phyloP scores from a whole-genome alignment of 495 filamentous ascomycete species.

The Talaromyces trachyspermus region DNA sequence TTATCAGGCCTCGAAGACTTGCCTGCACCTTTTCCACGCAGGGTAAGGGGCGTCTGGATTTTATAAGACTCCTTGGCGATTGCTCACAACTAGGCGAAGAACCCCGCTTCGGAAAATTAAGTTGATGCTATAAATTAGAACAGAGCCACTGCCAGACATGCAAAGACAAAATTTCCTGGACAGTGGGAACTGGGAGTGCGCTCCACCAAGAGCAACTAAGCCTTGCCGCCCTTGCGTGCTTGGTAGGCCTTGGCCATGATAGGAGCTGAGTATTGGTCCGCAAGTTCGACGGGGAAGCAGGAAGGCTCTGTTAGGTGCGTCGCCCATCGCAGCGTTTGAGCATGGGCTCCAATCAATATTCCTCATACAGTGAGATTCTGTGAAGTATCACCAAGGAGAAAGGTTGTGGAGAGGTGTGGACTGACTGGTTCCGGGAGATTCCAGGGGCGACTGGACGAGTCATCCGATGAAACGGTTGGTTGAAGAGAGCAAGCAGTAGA shows the following conservation, averaged over 20 bases:
- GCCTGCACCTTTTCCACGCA: background rate
- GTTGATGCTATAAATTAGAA: no score
- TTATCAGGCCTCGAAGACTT: background rate
- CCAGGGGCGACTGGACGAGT: no score
- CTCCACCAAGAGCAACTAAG: background rate
- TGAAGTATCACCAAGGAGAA: conserved; percentile 4
- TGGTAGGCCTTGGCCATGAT: background rate
- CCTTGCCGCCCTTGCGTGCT: conserved; percentile 5
- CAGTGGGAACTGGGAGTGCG: no score
- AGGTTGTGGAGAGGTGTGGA: conserved; percentile 1
- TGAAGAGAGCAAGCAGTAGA: no score
- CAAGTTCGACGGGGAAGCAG: background rate
- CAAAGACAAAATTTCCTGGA: no score
- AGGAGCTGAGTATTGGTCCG: background rate
- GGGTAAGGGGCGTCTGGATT: background rate
- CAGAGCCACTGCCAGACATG: no score
- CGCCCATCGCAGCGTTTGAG: no score
- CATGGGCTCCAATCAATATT: background rate
- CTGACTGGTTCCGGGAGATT: no score
- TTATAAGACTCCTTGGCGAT: conserved; percentile 5
- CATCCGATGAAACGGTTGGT: no score
- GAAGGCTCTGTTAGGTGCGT: conserved; percentile 1
- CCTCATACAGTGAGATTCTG: no score
- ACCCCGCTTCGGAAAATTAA: conserved; percentile 1
- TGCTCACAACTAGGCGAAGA: background rate